Evolutionary conservation across 2,329 filamentous ascomycete genomes (phyloP).

Genomic region (Triangularia setosa): DNA sequence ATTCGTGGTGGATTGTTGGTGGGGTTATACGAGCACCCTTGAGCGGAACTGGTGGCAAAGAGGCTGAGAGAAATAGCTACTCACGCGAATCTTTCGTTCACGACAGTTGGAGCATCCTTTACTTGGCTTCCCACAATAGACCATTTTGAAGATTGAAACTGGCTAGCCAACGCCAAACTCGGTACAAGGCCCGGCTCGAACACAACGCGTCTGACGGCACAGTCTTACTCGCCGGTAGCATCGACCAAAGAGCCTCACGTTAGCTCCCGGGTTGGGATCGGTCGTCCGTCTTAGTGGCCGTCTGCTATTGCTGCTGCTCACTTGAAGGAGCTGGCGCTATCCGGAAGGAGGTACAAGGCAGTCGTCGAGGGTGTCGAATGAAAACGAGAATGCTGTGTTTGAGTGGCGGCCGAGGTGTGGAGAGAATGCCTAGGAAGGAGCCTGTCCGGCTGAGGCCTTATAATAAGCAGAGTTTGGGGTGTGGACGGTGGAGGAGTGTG

Average conservation of each 20-base stretch:
- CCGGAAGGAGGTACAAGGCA: constrained; percentile 1
- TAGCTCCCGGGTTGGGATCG: constrained; percentile 6
- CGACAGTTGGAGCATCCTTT: constrained; percentile 54
- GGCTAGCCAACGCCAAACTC: not conserved
- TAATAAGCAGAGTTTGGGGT: constrained; percentile 14
- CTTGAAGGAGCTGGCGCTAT: not conserved
- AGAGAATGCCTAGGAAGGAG: constrained; percentile 16
- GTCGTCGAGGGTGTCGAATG: not conserved
- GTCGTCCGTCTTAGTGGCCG: constrained; percentile 1
- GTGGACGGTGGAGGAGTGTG: not conserved
- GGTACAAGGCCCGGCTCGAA: constrained; percentile 4
- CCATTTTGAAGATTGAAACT: constrained; percentile 37
- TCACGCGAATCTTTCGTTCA: constrained; percentile 53
- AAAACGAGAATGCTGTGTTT: not conserved
- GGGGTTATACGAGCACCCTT: not conserved
- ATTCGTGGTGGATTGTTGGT: not conserved
- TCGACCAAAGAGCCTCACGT: constrained; percentile 12
- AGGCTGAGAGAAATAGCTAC: constrained; percentile 27
- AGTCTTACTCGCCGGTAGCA: constrained; percentile 9
- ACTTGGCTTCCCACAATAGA: constrained; percentile 56
- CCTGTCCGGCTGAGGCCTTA: constrained; percentile 16
- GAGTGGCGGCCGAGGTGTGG: constrained; percentile 3
- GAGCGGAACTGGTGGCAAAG: not conserved
- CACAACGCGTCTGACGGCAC: constrained; percentile 15
- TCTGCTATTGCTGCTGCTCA: not conserved